These are phyloP conservation scores for Hibiscus mutabilis DNA, from an alignment of 345 rosid genomes.

Conservation along the genomic window DNA sequence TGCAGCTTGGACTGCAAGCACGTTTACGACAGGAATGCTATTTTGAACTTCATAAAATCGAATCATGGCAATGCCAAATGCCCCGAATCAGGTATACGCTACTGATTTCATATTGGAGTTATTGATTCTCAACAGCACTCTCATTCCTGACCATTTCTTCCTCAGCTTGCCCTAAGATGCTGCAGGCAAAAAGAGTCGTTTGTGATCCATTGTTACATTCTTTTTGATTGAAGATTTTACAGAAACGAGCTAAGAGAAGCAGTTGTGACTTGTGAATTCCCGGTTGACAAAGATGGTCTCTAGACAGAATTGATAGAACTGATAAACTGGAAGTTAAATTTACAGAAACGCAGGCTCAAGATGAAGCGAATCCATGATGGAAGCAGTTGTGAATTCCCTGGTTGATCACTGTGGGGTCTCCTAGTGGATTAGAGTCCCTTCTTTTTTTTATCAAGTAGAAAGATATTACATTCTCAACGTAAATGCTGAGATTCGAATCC, in stretches of 20 bases:
- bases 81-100: slow-evolving; percentile 60
- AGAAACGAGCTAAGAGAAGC: too few species aligned
- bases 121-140: background rate
- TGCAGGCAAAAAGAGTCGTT: slow-evolving; percentile 39
- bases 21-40: slow-evolving; percentile 54
- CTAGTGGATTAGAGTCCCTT: background rate
- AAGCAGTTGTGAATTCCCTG: background rate
- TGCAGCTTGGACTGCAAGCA: slow-evolving; percentile 83
- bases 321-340: too few species aligned
- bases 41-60: slow-evolving; percentile 41
- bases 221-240: too few species aligned
- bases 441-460: too few species aligned
- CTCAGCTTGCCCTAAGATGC: slow-evolving; percentile 61
- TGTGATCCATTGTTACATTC: slow-evolving; percentile 52
- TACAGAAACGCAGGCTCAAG: too few species aligned
- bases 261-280: too few species aligned
- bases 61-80: slow-evolving; percentile 32
- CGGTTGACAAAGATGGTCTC: too few species aligned
- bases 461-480: too few species aligned
- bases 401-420: background rate
- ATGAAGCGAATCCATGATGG: slow-evolving; percentile 15
- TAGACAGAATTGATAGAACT: too few species aligned
- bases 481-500: too few species aligned
- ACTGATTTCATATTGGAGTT: background rate
- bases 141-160: background rate